A percentile compares a stretch with the other conserved stretches of the same genome.
Evolutionary conservation across 2,329 filamentous ascomycete genomes (phyloP).

Genomic region (Fusarium torreyae): DNA sequence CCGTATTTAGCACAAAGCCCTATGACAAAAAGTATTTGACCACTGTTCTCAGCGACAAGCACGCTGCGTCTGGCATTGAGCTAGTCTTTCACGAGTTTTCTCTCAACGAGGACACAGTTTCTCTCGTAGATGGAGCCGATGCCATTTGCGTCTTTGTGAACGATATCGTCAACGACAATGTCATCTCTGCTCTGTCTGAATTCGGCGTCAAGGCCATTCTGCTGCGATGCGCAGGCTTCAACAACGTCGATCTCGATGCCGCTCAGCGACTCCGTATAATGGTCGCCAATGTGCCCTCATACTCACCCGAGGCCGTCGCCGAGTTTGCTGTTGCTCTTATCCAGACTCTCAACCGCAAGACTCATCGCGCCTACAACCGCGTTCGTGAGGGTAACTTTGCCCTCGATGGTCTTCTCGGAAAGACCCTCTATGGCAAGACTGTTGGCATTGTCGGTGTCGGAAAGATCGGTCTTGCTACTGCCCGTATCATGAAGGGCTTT

Average conservation of each 20-base stretch:
- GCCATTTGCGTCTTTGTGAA: slow-evolving; percentile 80
- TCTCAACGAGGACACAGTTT: slow-evolving; percentile 69
- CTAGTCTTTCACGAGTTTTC: slow-evolving; percentile 72
- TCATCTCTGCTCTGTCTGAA: slow-evolving; percentile 66
- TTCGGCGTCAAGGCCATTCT: slow-evolving; percentile 71
- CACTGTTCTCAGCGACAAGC: slow-evolving; percentile 56
- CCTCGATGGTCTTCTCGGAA: slow-evolving; percentile 74
- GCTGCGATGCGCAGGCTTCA: slow-evolving; percentile 78
- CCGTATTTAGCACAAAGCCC: slow-evolving; percentile 75
- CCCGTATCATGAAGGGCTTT: slow-evolving; percentile 75
- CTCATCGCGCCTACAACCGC: slow-evolving; percentile 77
- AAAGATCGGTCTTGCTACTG: slow-evolving; percentile 74
- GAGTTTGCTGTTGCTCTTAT: slow-evolving; percentile 79
- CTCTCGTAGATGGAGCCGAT: slow-evolving; percentile 65
- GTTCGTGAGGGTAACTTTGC: slow-evolving; percentile 79
- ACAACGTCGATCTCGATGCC: slow-evolving; percentile 73
- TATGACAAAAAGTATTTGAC: slow-evolving; percentile 72
- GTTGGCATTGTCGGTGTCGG: slow-evolving; percentile 77
- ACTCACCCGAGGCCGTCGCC: slow-evolving; percentile 78
- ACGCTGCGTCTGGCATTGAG: slow-evolving; percentile 58
- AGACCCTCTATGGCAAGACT: slow-evolving; percentile 74
- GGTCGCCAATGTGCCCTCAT: slow-evolving; percentile 77
- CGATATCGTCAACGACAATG: slow-evolving; percentile 67
- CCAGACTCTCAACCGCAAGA: slow-evolving; percentile 77
- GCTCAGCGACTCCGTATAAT: slow-evolving; percentile 70